Conservation (phyloP, 345 rosid genomes). For the Cochlearia excelsa region DNA sequence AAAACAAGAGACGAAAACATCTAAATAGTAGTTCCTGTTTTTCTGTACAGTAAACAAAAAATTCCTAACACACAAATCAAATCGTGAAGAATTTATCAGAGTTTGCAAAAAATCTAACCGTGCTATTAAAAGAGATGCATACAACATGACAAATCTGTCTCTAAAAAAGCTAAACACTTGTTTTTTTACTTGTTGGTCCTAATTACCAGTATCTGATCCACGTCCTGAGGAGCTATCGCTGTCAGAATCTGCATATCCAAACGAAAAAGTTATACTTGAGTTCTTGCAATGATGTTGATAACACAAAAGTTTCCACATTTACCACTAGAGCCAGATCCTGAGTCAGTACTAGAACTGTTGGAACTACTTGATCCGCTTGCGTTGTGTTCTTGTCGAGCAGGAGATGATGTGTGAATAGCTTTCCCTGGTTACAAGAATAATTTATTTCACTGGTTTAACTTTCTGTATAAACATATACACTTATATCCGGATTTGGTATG, state of each 20-base stretch:
- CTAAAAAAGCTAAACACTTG: constrained; percentile 28
- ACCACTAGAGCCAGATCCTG: constrained; percentile 41
- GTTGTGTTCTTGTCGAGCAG: constrained; percentile 25
- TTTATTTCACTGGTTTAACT: background rate
- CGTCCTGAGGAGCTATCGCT: constrained; percentile 40
- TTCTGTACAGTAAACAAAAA: constrained; percentile 27
- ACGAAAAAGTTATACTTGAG: background rate
- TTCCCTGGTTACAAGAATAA: constrained; percentile 24
- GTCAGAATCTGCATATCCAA: constrained; percentile 30
- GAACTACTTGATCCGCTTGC: constrained; percentile 43
- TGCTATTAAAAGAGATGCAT: constrained; percentile 6
- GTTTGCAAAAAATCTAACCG: constrained; percentile 9
- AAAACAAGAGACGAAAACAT: constrained; percentile 4
- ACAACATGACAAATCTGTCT: constrained; percentile 8
- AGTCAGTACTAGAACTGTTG: constrained; percentile 39
- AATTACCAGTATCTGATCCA: constrained; percentile 33
- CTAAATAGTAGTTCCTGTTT: background rate
- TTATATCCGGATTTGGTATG: constrained; percentile 14
- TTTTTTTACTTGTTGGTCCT: constrained; percentile 16
- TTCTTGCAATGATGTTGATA: constrained; percentile 12
- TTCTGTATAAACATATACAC: constrained; percentile 1
- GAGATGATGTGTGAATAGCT: constrained; percentile 29
- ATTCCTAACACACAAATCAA: constrained; percentile 24
- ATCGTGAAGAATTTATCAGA: constrained; percentile 4
- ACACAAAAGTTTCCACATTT: constrained; percentile 19